Percentiles rank a stretch among this genome's conserved stretches.
phyloP scores from a whole-genome alignment of 495 filamentous ascomycete species.

The Talaromyces adpressus region DNA sequence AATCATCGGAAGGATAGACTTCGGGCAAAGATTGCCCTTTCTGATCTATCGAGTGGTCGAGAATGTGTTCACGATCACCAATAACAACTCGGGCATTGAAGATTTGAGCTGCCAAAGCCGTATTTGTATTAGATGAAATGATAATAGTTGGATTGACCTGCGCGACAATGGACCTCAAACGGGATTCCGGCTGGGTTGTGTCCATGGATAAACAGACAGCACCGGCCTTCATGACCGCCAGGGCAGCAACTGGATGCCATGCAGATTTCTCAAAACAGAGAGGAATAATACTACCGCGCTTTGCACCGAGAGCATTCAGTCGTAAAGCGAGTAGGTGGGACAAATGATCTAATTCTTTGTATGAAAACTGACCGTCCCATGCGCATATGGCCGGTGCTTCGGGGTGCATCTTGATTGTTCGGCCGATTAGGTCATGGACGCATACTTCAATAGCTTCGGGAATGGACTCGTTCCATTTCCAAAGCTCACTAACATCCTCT shows the following conservation, averaged over 20 bases:
- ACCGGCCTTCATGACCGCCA: slow-evolving; percentile 16
- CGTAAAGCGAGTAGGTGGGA: not conserved
- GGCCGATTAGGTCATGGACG: slow-evolving; percentile 16
- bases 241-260: slow-evolving; percentile 11
- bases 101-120: not conserved
- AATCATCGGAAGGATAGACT: not conserved
- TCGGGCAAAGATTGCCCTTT: not conserved
- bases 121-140: not conserved
- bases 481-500: slow-evolving; percentile 9
- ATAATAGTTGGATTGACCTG: slow-evolving; percentile 5
- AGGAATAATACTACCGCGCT: slow-evolving; percentile 6
- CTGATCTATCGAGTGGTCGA: not conserved
- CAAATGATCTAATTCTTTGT: slow-evolving; percentile 2
- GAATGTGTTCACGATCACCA: not conserved
- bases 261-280: slow-evolving; percentile 15
- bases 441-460: slow-evolving; percentile 10
- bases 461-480: slow-evolving; percentile 15
- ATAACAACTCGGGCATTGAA: not conserved
- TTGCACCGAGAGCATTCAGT: not conserved
- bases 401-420: not conserved
- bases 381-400: slow-evolving; percentile 18
- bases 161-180: slow-evolving; percentile 17
- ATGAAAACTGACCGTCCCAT: slow-evolving; percentile 29
- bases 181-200: slow-evolving; percentile 3
- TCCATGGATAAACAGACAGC: slow-evolving; percentile 12